A percentile compares a stretch with the other conserved stretches of the same genome.
These are phyloP conservation scores for Actinomucor elegans DNA, from an alignment of 371 early-diverging fungal species.

Conservation along the genomic window DNA sequence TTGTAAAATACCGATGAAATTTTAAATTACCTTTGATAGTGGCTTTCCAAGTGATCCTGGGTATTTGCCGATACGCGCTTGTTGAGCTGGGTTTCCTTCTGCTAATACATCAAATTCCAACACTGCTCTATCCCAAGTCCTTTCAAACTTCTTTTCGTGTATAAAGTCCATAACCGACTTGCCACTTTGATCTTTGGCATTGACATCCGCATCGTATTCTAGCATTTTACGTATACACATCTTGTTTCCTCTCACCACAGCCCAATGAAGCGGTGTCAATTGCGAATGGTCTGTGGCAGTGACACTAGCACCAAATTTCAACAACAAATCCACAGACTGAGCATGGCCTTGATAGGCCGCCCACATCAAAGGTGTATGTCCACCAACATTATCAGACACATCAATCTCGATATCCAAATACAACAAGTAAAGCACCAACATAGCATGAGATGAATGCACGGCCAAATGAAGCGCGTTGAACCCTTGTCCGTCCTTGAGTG, in stretches of 20 bases:
- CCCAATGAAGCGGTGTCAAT: constrained; percentile 85
- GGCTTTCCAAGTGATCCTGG: constrained; percentile 37
- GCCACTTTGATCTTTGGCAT: constrained; percentile 38
- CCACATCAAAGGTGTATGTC: constrained; percentile 93
- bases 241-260: constrained; percentile 52
- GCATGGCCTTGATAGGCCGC: constrained; percentile 86
- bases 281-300: constrained; percentile 70
- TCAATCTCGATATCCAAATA: constrained; percentile 75
- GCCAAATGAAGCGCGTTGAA: constrained; percentile 90
- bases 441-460: constrained; percentile 81
- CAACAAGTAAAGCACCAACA: constrained; percentile 73
- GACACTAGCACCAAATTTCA: constrained; percentile 70
- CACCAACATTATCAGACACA: constrained; percentile 67
- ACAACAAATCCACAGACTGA: constrained; percentile 64
- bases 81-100: constrained; percentile 32
- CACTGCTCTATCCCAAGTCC: constrained; percentile 46
- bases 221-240: constrained; percentile 51
- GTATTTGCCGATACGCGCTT: constrained; percentile 28
- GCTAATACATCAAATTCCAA: constrained; percentile 48
- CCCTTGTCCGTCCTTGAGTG: constrained; percentile 79
- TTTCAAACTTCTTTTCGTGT: constrained; percentile 37
- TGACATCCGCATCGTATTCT: constrained; percentile 54
- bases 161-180: constrained; percentile 56
- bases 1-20: background rate
- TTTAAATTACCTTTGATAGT: constrained; percentile 35